A percentile compares a stretch with the other conserved stretches of the same genome.
Evolutionary conservation across 1,284 basidiomycete genomes (phyloP).

Genomic region (Irpex rosettiformis): DNA sequence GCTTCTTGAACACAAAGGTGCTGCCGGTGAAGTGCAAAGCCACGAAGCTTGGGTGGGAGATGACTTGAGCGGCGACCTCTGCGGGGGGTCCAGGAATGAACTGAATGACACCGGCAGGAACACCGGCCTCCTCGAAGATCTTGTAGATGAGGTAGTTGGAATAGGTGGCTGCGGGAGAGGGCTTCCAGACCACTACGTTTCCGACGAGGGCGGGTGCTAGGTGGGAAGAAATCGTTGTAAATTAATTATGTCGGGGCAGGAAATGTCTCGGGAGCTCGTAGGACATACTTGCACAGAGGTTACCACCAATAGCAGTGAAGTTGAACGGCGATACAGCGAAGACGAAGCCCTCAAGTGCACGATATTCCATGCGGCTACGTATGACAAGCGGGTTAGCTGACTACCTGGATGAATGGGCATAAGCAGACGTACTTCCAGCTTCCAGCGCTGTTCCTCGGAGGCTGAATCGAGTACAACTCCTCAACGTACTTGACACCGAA

Average conservation of each 20-base stretch:
- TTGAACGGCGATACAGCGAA: slow-evolving; percentile 98
- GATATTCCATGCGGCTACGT: slow-evolving; percentile 87
- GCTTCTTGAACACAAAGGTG: slow-evolving; percentile 89
- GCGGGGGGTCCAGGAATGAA: slow-evolving; percentile 89
- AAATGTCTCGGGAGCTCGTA: not conserved
- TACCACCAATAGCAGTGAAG: slow-evolving; percentile 96
- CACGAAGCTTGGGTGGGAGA: slow-evolving; percentile 80
- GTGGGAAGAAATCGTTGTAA: slow-evolving; percentile 7
- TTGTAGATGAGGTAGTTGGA: slow-evolving; percentile 93
- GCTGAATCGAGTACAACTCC: slow-evolving; percentile 91
- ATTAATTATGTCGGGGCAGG: not conserved
- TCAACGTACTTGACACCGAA: slow-evolving; percentile 98
- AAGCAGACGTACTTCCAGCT: slow-evolving; percentile 85
- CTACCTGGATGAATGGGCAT: not conserved
- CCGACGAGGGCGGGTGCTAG: slow-evolving; percentile 89
- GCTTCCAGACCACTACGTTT: slow-evolving; percentile 97
- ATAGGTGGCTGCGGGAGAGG: slow-evolving; percentile 92
- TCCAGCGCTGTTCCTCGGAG: slow-evolving; percentile 81
- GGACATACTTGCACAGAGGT: slow-evolving; percentile 70
- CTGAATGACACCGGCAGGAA: slow-evolving; percentile 95
- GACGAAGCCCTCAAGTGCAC: slow-evolving; percentile 95
- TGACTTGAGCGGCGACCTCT: slow-evolving; percentile 79
- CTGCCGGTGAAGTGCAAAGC: slow-evolving; percentile 97
- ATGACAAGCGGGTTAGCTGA: slow-evolving; percentile 3
- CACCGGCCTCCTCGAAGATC: slow-evolving; percentile 91